Evolutionary conservation across 495 filamentous ascomycete genomes (phyloP).

Genomic region (Tuber aestivum): DNA sequence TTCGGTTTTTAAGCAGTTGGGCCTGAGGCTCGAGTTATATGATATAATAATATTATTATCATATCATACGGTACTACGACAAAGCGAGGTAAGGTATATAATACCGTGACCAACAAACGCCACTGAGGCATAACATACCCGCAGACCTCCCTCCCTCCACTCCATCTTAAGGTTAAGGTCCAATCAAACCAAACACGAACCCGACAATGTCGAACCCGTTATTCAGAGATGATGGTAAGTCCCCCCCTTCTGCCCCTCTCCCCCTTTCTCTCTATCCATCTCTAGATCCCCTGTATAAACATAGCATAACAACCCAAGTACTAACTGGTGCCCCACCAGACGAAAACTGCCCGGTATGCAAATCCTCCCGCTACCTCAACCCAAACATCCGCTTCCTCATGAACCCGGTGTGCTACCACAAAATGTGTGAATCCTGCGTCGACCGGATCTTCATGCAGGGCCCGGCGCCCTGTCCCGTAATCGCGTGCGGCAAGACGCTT

Average conservation of each 20-base stretch:
- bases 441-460: slow-evolving; percentile 88
- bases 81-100: slow-evolving; percentile 1
- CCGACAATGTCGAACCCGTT: slow-evolving; percentile 1
- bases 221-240: slow-evolving; percentile 28
- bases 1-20: neutral
- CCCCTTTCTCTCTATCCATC: neutral
- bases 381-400: slow-evolving; percentile 87
- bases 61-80: no score
- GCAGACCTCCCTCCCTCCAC: neutral
- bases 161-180: slow-evolving; percentile 20
- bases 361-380: slow-evolving; percentile 90
- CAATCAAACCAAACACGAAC: slow-evolving; percentile 13
- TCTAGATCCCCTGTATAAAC: neutral
- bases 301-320: neutral
- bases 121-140: neutral
- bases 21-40: neutral
- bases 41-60: no score
- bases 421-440: slow-evolving; percentile 93
- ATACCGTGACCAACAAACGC: neutral
- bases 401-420: slow-evolving; percentile 98
- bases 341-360: slow-evolving; percentile 95
- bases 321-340: slow-evolving; percentile 43
- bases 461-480: slow-evolving; percentile 82
- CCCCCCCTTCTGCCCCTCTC: neutral
- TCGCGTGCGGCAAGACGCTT: slow-evolving; percentile 75